phyloP scores from a whole-genome alignment of 257 asterid genomes.

The Gentiana macrophylla region DNA sequence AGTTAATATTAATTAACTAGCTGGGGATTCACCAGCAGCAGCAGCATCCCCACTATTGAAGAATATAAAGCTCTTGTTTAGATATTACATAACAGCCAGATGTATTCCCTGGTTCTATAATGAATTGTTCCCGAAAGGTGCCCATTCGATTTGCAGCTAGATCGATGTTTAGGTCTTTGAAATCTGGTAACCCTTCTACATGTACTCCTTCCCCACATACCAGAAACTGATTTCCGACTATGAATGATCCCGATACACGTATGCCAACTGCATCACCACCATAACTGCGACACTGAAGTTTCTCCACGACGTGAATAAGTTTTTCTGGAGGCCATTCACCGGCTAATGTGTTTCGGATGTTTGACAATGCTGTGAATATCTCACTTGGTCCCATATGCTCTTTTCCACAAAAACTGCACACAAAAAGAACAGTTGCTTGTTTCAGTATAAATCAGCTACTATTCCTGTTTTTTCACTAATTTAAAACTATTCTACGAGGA shows the following conservation, averaged over 20 bases:
- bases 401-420: slow-evolving; percentile 60
- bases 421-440: slow-evolving; percentile 6
- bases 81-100: slow-evolving; percentile 65
- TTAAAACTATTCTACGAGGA: not conserved
- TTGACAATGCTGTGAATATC: slow-evolving; percentile 45
- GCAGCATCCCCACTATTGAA: slow-evolving; percentile 13
- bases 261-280: slow-evolving; percentile 66
- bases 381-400: slow-evolving; percentile 53
- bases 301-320: slow-evolving; percentile 94
- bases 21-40: too few species aligned
- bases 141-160: slow-evolving; percentile 76
- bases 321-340: slow-evolving; percentile 96
- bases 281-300: slow-evolving; percentile 79
- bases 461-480: too few species aligned
- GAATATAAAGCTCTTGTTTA: slow-evolving; percentile 80
- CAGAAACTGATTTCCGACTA: slow-evolving; percentile 86
- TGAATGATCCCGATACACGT: slow-evolving; percentile 78
- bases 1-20: too few species aligned
- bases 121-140: slow-evolving; percentile 78
- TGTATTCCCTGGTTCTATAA: slow-evolving; percentile 36
- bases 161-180: slow-evolving; percentile 68
- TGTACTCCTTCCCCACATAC: slow-evolving; percentile 94
- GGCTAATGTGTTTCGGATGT: slow-evolving; percentile 64
- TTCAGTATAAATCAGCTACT: slow-evolving; percentile 6
- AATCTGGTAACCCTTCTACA: slow-evolving; percentile 79